These are phyloP conservation scores for Lentinula raphanica DNA, from an alignment of 768 basidiomycete species.

Conservation along the genomic window DNA sequence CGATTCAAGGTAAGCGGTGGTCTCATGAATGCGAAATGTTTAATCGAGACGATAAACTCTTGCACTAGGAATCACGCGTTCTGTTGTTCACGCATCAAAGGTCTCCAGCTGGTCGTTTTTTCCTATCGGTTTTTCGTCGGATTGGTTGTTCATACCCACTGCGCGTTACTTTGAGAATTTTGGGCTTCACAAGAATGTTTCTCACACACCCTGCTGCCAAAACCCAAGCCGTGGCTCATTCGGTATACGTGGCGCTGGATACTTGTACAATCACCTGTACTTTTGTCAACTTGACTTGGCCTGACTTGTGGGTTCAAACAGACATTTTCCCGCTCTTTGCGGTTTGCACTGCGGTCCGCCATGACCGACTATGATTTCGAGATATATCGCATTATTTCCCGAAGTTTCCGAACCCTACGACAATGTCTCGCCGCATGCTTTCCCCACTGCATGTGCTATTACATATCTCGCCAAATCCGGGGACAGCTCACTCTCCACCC, in stretches of 20 bases:
- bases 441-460: background rate
- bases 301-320: background rate
- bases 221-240: too few species aligned
- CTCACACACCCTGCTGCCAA: too few species aligned
- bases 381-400: background rate
- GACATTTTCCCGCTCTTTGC: too few species aligned
- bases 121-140: background rate
- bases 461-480: conserved; percentile 1
- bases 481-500: too few species aligned
- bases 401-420: background rate
- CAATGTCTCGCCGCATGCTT: background rate
- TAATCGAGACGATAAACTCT: background rate
- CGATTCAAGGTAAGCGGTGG: too few species aligned
- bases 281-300: background rate
- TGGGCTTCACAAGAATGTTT: too few species aligned
- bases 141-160: too few species aligned
- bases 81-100: background rate
- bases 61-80: background rate
- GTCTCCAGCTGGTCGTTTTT: background rate
- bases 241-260: background rate
- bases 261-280: too few species aligned
- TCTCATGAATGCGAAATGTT: background rate
- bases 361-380: background rate
- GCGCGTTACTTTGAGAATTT: background rate
- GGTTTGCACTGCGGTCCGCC: background rate